Evolutionary conservation across 805 yeast species (phyloP).

Genomic region (Candida methanosorbosa): DNA sequence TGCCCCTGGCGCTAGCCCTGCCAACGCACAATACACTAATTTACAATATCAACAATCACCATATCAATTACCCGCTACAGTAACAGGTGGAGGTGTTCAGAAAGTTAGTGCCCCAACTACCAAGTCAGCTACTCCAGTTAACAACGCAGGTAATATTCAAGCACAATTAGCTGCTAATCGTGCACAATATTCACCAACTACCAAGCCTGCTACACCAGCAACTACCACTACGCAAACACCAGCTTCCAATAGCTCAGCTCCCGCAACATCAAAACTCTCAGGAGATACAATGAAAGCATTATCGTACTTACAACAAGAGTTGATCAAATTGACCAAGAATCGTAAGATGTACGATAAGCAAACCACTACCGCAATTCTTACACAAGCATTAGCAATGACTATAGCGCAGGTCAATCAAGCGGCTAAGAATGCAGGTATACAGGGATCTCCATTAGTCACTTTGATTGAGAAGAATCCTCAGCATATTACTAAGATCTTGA

Average conservation of each 20-base stretch:
- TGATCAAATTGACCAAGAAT: constrained; percentile 71
- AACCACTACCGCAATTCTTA: constrained; percentile 74
- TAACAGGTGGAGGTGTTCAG: too few species aligned
- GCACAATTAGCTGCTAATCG: constrained; percentile 41
- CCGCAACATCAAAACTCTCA: constrained; percentile 27
- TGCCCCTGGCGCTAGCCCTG: too few species aligned
- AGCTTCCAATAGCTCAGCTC: constrained; percentile 6
- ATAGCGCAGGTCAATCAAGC: constrained; percentile 85
- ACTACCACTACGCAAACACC: constrained; percentile 5
- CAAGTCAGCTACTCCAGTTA: constrained; percentile 4
- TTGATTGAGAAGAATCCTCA: constrained; percentile 75
- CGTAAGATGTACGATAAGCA: constrained; percentile 71
- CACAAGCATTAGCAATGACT: constrained; percentile 89
- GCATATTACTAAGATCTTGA: constrained; percentile 69
- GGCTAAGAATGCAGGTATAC: constrained; percentile 76
- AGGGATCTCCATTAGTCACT: constrained; percentile 69
- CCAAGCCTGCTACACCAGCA: constrained; percentile 4
- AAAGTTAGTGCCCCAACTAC: background rate
- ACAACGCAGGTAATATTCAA: constrained; percentile 21
- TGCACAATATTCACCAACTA: constrained; percentile 3
- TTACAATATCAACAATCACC: constrained; percentile 14
- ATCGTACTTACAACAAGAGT: constrained; percentile 77
- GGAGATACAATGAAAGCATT: constrained; percentile 66
- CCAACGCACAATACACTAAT: constrained; percentile 24
- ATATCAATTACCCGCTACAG: too few species aligned